phyloP scores from a whole-genome alignment of 352 stramenopile species.

The Phytophthora chlamydospora region DNA sequence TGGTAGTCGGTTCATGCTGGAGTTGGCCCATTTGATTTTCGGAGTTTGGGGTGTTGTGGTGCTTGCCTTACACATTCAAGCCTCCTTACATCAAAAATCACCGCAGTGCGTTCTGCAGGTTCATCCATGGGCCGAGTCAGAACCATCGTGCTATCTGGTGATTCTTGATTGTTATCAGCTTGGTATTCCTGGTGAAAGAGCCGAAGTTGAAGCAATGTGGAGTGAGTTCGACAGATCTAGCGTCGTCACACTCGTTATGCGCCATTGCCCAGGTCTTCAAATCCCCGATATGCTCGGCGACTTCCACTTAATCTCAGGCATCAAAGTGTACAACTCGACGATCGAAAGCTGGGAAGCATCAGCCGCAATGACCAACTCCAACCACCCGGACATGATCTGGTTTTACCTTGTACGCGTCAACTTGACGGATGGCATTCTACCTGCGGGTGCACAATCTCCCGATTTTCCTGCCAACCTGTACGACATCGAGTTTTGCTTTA shows the following conservation, averaged over 20 bases:
- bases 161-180: constrained; percentile 34
- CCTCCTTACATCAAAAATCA: constrained; percentile 11
- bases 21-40: constrained; percentile 1
- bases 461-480: constrained; percentile 22
- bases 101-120: constrained; percentile 34
- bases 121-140: constrained; percentile 21
- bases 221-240: constrained; percentile 19
- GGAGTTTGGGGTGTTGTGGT: constrained; percentile 24
- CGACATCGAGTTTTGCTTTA: constrained; percentile 40
- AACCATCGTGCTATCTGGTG: constrained; percentile 35
- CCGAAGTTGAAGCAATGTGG: constrained; percentile 24
- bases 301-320: constrained; percentile 22
- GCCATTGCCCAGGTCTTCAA: constrained; percentile 33
- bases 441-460: constrained; percentile 12
- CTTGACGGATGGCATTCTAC: constrained; percentile 13
- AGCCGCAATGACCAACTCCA: constrained; percentile 33
- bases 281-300: constrained; percentile 25
- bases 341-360: constrained; percentile 29
- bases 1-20: constrained; percentile 1
- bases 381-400: constrained; percentile 25
- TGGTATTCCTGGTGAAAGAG: constrained; percentile 7
- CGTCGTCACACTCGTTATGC: constrained; percentile 32
- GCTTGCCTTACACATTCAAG: constrained; percentile 31
- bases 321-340: constrained; percentile 52
- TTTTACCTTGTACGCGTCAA: constrained; percentile 33